phyloP scores from a whole-genome alignment of 2,329 filamentous ascomycete species.

The Bertia moriformis region DNA sequence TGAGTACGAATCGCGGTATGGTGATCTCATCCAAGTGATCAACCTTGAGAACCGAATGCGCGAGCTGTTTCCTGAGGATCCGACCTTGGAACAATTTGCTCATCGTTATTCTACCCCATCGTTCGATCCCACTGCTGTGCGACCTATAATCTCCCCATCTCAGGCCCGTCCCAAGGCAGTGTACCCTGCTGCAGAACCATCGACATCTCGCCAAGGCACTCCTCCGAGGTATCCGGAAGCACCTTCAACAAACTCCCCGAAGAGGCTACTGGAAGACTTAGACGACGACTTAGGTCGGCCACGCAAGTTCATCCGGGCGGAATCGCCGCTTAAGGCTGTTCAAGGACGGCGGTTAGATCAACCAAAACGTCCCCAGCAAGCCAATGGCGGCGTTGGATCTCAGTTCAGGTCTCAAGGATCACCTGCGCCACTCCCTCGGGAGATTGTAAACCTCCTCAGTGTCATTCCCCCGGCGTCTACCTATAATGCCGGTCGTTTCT shows the following conservation, averaged over 20 bases:
- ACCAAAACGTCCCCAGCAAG: constrained; percentile 15
- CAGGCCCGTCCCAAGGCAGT: constrained; percentile 8
- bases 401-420: constrained; percentile 13
- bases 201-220: constrained; percentile 6
- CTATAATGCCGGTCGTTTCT: not conserved
- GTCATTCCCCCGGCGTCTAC: constrained; percentile 40
- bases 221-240: constrained; percentile 9
- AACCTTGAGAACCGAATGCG: constrained; percentile 87
- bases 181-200: constrained; percentile 24
- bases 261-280: constrained; percentile 17
- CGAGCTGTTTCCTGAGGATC: constrained; percentile 82
- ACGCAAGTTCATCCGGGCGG: constrained; percentile 16
- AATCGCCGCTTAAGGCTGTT: constrained; percentile 5
- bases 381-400: constrained; percentile 21
- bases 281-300: constrained; percentile 1
- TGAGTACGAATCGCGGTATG: constrained; percentile 85
- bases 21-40: constrained; percentile 77
- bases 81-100: constrained; percentile 60
- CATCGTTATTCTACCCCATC: constrained; percentile 58
- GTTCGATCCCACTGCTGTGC: constrained; percentile 73
- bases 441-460: constrained; percentile 42
- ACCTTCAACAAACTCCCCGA: constrained; percentile 24
- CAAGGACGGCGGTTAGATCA: not conserved
- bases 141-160: constrained; percentile 65
- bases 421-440: constrained; percentile 20